phyloP scores from a whole-genome alignment of 179 eudicot species.

The Gypsophila paniculata region DNA sequence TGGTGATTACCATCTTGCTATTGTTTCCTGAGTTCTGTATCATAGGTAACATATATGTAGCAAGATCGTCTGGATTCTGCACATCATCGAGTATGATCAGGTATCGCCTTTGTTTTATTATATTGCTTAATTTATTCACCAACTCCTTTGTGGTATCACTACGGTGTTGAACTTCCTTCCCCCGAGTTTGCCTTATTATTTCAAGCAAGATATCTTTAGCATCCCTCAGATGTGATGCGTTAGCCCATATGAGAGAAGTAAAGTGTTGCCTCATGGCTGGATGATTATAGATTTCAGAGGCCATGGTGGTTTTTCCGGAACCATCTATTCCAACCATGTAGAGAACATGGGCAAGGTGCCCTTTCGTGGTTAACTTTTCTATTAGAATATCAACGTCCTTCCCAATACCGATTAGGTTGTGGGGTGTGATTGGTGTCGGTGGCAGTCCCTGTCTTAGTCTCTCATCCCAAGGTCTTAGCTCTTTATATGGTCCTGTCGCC shows the following conservation, averaged over 20 bases:
- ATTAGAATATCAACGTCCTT: slow-evolving; percentile 12
- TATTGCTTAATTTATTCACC: slow-evolving; percentile 4
- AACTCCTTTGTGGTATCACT: slow-evolving; percentile 3
- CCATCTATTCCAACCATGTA: slow-evolving; percentile 20
- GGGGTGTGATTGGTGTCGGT: neutral
- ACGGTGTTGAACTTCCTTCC: slow-evolving; percentile 10
- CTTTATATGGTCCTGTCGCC: neutral
- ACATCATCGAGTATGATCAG: slow-evolving; percentile 21
- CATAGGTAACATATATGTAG: slow-evolving; percentile 17
- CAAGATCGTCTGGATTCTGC: slow-evolving; percentile 13
- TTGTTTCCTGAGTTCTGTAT: neutral
- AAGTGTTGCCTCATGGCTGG: slow-evolving; percentile 18
- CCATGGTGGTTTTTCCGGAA: slow-evolving; percentile 22
- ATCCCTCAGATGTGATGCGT: slow-evolving; percentile 12
- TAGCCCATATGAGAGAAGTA: slow-evolving; percentile 13
- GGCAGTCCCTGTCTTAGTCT: slow-evolving; percentile 2
- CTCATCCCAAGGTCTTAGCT: neutral
- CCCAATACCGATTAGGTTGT: slow-evolving; percentile 13
- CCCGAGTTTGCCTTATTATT: slow-evolving; percentile 16
- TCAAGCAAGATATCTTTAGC: slow-evolving; percentile 17
- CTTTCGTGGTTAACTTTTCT: slow-evolving; percentile 16
- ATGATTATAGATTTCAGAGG: slow-evolving; percentile 17
- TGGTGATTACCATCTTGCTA: slow-evolving; percentile 21
- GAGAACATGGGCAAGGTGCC: slow-evolving; percentile 4
- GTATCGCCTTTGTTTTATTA: slow-evolving; percentile 15